Base-by-base conservation (phyloP, 139 green algal species). In the Picochlorum sp. region DNA sequence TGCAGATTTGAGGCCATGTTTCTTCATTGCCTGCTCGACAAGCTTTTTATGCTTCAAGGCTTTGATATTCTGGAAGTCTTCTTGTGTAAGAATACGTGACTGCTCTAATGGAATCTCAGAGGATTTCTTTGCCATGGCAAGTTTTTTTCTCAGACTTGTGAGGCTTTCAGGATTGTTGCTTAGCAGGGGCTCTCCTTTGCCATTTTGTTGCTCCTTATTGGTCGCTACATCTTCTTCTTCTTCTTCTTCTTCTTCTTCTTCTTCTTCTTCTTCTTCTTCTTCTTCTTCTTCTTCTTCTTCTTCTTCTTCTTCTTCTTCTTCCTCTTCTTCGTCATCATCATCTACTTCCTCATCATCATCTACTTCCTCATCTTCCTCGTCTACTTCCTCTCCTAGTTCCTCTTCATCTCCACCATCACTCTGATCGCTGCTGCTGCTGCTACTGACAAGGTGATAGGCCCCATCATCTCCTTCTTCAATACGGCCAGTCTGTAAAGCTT, bases 1-100 rank as follows among this genome's bases (percentile, higher is more conserved):
- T 14, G 74, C 73, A 46, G 64, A 74, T 79, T 89, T 87, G n/a
- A 97, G 61, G 21, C 90, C 90, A 64, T 93, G 82, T 71, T 90
- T 90, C 46, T 72, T 49, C 78, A 97, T 80, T 2, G 85, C 80
- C 1, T 63, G 62, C 32, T 91, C 76, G 37, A 95, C 75, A 64
- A 89, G 57, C 66, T 51, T 23, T 3, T 23, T 52, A 56, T 76
- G 62, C 71, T 87, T 68, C 18, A 83, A 66, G 14, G 72, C 69
- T 69, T 70, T 70, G 68, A 96, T 96, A 51, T 78, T 72, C 18
- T 80, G 78, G 74, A 96, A 97, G 76, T 97, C 90, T 59, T 94
- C 85, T 16, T 80, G 68, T 10, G 74, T 88, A 32, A 97, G 68
- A 51, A 97, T 86, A 30, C 88, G 74, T 18, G 81, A 82, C 61